phyloP scores from a whole-genome alignment of 352 stramenopile genomes.

The Thalassiosira mediterranea region DNA sequence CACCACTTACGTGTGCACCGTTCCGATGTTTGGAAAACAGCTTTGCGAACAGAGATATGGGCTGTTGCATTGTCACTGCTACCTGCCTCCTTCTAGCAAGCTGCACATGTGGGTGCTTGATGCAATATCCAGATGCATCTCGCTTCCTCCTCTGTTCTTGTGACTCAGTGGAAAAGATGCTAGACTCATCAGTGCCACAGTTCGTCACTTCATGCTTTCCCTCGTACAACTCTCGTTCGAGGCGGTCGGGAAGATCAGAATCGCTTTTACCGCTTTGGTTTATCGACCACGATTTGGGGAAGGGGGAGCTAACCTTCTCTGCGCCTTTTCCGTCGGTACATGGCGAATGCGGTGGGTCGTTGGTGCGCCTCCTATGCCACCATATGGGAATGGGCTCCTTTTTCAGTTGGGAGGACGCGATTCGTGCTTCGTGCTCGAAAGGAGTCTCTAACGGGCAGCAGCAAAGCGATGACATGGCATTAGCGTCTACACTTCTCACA shows the following conservation, averaged over 20 bases:
- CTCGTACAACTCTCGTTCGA: neutral
- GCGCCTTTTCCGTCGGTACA: no score
- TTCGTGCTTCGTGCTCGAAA: conserved; percentile 12
- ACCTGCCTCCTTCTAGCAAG: conserved; percentile 1
- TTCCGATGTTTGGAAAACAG: no score
- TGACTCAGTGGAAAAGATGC: conserved; percentile 27
- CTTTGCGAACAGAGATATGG: conserved; percentile 12
- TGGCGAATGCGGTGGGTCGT: neutral
- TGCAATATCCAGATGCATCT: conserved; percentile 15
- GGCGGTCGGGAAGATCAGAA: conserved; percentile 1
- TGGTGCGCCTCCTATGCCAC: conserved; percentile 16
- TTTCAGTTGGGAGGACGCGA: conserved; percentile 1
- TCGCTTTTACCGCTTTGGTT: conserved; percentile 5
- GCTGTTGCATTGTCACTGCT: no score
- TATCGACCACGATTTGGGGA: conserved; percentile 36
- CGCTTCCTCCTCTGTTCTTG: conserved; percentile 13
- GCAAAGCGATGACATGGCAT: no score
- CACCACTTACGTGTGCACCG: no score
- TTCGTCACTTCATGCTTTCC: neutral
- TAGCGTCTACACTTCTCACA: no score
- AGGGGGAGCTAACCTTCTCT: conserved; percentile 20
- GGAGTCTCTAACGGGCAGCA: neutral
- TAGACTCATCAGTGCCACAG: conserved; percentile 27
- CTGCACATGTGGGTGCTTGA: conserved; percentile 11
- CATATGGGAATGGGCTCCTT: conserved; percentile 20